Base-by-base conservation (phyloP, 768 basidiomycete genomes). In the Termitomyces sp. region DNA sequence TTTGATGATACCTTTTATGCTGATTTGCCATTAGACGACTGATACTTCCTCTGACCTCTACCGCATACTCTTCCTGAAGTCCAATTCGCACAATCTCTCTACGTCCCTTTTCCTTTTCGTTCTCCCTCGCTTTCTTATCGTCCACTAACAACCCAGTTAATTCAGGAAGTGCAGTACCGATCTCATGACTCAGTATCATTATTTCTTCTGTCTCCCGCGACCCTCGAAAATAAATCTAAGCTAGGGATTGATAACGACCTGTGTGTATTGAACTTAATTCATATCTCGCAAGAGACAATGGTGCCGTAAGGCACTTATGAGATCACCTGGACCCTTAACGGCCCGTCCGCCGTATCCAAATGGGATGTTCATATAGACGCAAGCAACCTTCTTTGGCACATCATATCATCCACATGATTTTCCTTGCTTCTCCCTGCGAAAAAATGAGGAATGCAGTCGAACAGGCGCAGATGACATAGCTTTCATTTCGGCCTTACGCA, bases 301-400 rank as follows among this genome's bases (percentile, higher is more conserved):
- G n/a, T 19, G 12, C 10, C 19, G 14, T 5, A 31, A 46, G 45
- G 12, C 31, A 23, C 45, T 31, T 4, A 17, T 21, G 31, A 34
- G 50, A 53, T 52, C 47, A 37, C 35, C 14, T 50, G 34, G 48
- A 37, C 34, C 10, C 40, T 25, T 19, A 17, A n/a, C 56, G 55
- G 62, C 23, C 56, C 56, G 53, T 19, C 9, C 31, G 32, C 46
- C 44, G 31, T 19, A 31, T 40, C 50, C 21, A 47, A 38, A 54
- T 27, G 42, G 53, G 35, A 59, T 50, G 43, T 37, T 29, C 32
- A 52, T 53, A 23, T 29, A 32, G 38, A 21, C 50, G 37, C 29
- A 37, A 34, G 9, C 14, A 35, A 23, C 35, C 23, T 43, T 53
- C 34, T 52, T 41, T 27, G 21, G 14, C n/a, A 19, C 17, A 41